Evolutionary conservation across 2,329 filamentous ascomycete genomes (phyloP), one percentile per base, ranked within the genome.

Genomic region (Ophiognomonia clavigignenti-juglandacearum): DNA sequence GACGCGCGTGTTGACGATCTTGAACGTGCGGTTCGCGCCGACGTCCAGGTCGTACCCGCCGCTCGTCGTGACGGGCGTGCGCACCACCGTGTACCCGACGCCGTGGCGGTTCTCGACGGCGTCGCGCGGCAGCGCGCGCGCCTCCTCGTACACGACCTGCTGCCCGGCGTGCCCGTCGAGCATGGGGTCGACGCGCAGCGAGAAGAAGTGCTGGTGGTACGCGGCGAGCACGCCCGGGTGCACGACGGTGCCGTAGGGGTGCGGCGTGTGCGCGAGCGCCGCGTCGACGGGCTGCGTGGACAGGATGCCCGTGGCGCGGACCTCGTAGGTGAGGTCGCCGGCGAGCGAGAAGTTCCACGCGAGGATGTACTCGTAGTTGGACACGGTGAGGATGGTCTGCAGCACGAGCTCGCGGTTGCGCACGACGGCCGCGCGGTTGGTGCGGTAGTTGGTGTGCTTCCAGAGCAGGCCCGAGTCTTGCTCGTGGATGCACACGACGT

Each of bases 171-270:
- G 71, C 0, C 80, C 80, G 49, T 78, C 78, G 40, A 82, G 67
- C 53, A 76, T 77, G n/a, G 80, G 80, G 57, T 84, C 80, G 11
- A 84, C 68, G 8, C 80, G 75, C 5, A 83, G 70, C 4, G 77
- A 82, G 67, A 91, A 88, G 61, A 89, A 85, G 64, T 90, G 86
- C 60, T 91, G 86, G 58, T 90, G 86, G 64, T 86, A 81, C 0
- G 73, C 70, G 3, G 83, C 85, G 27, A 88, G 66, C 0, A 79
- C 77, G 2, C 81, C 80, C 1, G 75, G 72, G 9, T 73, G 71
- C 2, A 87, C 82, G 3, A 84, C 74, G 45, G 79, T 86, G 26
- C 78, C 78, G 56, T 73, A 82, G 3, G 68, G 66, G 23, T 66
- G 67, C 2, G 61, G 57, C 1, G 67, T 72, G 52, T 75, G 74